phyloP scores from a whole-genome alignment of 2,329 filamentous ascomycete genomes.

The Pseudogymnoascus destructans region DNA sequence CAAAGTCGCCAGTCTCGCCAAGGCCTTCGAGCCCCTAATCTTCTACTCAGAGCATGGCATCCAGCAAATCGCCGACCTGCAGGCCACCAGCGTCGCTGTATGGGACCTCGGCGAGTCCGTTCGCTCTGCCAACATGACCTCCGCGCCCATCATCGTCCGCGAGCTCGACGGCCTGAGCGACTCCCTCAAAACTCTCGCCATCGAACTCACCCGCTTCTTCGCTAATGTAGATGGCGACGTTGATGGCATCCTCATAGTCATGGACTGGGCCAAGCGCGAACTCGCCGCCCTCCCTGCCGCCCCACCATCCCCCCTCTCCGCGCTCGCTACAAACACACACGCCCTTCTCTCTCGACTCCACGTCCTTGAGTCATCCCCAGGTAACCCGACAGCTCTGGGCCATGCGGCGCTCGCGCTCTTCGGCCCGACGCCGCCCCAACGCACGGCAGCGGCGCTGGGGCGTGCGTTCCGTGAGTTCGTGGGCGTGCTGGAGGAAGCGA shows the following conservation, averaged over 20 bases:
- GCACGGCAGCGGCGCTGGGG: slow-evolving; percentile 66
- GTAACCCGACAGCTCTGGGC: slow-evolving; percentile 55
- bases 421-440: slow-evolving; percentile 67
- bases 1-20: slow-evolving; percentile 79
- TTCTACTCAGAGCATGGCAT: slow-evolving; percentile 88
- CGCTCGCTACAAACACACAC: slow-evolving; percentile 73
- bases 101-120: slow-evolving; percentile 92
- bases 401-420: slow-evolving; percentile 58
- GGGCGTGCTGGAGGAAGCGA: slow-evolving; percentile 74
- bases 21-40: slow-evolving; percentile 85
- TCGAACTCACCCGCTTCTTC: slow-evolving; percentile 85
- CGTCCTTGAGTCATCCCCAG: slow-evolving; percentile 41
- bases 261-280: slow-evolving; percentile 91
- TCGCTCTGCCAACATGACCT: slow-evolving; percentile 79
- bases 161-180: slow-evolving; percentile 79
- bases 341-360: slow-evolving; percentile 55
- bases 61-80: slow-evolving; percentile 72
- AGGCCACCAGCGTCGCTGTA: slow-evolving; percentile 83
- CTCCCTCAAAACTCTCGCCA: slow-evolving; percentile 67
- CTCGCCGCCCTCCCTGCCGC: slow-evolving; percentile 54
- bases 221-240: slow-evolving; percentile 88
- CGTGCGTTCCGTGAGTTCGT: slow-evolving; percentile 84
- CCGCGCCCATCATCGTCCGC: slow-evolving; percentile 70
- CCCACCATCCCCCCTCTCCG: slow-evolving; percentile 50
- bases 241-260: slow-evolving; percentile 82